Conservation (phyloP, 495 filamentous ascomycete species). For the Zalerion maritima region DNA sequence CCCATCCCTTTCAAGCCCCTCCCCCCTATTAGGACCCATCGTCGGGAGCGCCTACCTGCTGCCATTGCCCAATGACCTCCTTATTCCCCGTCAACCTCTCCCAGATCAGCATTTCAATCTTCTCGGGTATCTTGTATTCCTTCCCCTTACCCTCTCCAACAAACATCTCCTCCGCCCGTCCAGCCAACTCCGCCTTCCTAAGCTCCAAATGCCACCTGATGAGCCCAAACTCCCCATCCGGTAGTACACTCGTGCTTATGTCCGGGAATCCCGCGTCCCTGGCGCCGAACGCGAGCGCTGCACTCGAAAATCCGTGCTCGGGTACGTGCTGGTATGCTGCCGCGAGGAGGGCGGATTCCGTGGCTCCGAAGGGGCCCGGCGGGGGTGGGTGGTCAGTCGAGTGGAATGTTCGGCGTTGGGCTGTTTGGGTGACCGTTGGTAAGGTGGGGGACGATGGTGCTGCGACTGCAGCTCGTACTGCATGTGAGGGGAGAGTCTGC, state of each 20-base stretch:
- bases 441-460: conserved; percentile 2
- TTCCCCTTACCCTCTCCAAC: conserved; percentile 7
- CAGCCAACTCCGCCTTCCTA: conserved; percentile 34
- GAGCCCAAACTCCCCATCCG: conserved; percentile 64
- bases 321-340: conserved; percentile 70
- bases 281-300: conserved; percentile 60
- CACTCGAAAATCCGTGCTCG: conserved; percentile 60
- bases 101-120: conserved; percentile 50
- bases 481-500: conserved; percentile 1
- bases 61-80: conserved; percentile 58
- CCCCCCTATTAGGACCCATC: neutral
- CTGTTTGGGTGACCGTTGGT: conserved; percentile 2
- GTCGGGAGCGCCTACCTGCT: conserved; percentile 47
- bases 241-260: conserved; percentile 68
- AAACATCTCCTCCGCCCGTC: conserved; percentile 14
- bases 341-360: conserved; percentile 66
- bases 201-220: conserved; percentile 68
- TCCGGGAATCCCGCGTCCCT: conserved; percentile 75
- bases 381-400: conserved; percentile 49
- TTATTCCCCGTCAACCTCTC: conserved; percentile 59
- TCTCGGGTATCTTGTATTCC: conserved; percentile 20
- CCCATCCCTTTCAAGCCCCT: too few relatives aligned
- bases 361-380: conserved; percentile 46
- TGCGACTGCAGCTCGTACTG: conserved; percentile 2
- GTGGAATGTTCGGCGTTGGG: conserved; percentile 43